Percentiles rank a stretch among this genome's conserved stretches.
Conservation (phyloP, 2,329 filamentous ascomycete species). For the Fusarium pseudocircinatum region DNA sequence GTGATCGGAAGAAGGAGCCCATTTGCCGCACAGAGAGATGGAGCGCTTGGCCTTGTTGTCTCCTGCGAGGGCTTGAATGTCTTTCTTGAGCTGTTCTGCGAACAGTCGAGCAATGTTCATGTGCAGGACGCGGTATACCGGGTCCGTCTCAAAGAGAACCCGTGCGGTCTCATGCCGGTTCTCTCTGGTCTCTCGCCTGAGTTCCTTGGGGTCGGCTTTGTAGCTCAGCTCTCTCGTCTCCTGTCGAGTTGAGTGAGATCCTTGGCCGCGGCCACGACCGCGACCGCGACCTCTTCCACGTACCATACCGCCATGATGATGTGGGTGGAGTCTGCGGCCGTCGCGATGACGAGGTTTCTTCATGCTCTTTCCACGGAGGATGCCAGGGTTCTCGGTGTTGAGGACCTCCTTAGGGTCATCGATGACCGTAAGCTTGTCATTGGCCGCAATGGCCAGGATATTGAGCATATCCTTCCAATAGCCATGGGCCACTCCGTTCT, state of each 20-base stretch:
- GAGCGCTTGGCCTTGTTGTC: constrained; percentile 52
- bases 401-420: constrained; percentile 53
- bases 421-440: constrained; percentile 56
- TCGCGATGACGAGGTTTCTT: constrained; percentile 2
- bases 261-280: not conserved
- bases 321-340: not conserved
- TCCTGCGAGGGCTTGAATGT: constrained; percentile 54
- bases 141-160: constrained; percentile 53
- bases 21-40: constrained; percentile 68
- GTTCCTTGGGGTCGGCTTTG: constrained; percentile 20
- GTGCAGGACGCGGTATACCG: constrained; percentile 62
- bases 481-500: constrained; percentile 63
- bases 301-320: not conserved
- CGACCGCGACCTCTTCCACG: not conserved
- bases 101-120: constrained; percentile 65
- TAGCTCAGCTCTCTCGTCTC: not conserved
- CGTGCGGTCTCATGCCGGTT: constrained; percentile 54
- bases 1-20: constrained; percentile 64
- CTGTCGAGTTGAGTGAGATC: not conserved
- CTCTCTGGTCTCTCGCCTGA: constrained; percentile 46
- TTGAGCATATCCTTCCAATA: constrained; percentile 72
- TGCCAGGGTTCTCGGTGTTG: constrained; percentile 48
- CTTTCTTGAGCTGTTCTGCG: constrained; percentile 61
- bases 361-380: constrained; percentile 36
- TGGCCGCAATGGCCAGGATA: constrained; percentile 61